Evolutionary conservation across 768 basidiomycete species (phyloP).

Genomic region (Phlegmacium glaucopus): DNA sequence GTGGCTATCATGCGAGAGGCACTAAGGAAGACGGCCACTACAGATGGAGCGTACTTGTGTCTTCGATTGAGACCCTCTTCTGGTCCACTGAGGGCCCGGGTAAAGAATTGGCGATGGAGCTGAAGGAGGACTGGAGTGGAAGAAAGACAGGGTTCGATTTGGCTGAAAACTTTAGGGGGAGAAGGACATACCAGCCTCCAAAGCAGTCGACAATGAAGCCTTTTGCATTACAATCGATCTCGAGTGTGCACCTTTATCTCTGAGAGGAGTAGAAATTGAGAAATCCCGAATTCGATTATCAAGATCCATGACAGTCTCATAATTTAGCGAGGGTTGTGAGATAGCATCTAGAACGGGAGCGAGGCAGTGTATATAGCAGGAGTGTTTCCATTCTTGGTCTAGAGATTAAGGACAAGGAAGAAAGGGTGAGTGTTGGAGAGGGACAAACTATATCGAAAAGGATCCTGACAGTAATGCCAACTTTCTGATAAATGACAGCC

Average conservation of each 20-base stretch:
- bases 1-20: constrained; percentile 63
- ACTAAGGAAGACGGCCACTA: constrained; percentile 64
- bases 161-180: not conserved
- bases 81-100: constrained; percentile 53
- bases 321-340: constrained; percentile 50
- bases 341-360: constrained; percentile 58
- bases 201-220: constrained; percentile 52
- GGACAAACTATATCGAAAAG: not conserved
- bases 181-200: constrained; percentile 52
- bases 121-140: constrained; percentile 55
- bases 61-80: constrained; percentile 58
- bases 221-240: constrained; percentile 56
- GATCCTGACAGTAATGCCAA: constrained; percentile 39
- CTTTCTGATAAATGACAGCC: constrained; percentile 34
- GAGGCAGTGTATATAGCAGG: constrained; percentile 56
- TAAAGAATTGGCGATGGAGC: constrained; percentile 66
- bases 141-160: not conserved
- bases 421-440: not conserved
- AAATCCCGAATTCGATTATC: constrained; percentile 63
- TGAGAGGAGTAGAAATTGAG: constrained; percentile 46
- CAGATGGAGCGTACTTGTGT: constrained; percentile 67
- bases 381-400: constrained; percentile 75
- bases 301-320: constrained; percentile 48
- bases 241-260: constrained; percentile 37
- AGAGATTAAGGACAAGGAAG: constrained; percentile 8